Conservation (phyloP, 208 protist genomes). For the Leishmania major region DNA sequence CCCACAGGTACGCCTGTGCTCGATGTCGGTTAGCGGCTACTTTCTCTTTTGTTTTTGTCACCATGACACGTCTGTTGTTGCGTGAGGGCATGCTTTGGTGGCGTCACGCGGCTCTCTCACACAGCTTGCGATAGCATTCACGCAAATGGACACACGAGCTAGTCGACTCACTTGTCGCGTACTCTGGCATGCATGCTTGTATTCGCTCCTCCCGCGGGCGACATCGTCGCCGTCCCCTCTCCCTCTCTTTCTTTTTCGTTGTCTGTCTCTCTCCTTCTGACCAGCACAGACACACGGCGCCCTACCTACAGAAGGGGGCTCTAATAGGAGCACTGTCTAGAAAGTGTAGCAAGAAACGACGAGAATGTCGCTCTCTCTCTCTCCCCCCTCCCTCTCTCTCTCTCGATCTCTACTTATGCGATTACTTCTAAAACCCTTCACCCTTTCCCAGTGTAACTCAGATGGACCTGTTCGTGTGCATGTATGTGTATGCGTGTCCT, state of each 20-base stretch:
- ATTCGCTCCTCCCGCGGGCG: neutral
- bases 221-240: neutral
- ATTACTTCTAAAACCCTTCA: neutral
- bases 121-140: neutral
- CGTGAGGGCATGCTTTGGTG: neutral
- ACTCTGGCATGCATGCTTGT: neutral
- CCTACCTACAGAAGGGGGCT: neutral
- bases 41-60: constrained; percentile 6
- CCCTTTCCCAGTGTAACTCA: neutral
- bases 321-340: neutral
- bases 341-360: neutral
- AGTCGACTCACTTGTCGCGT: neutral
- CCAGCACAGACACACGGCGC: neutral
- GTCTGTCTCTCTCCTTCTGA: neutral
- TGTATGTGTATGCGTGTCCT: too few relatives aligned
- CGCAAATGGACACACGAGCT: neutral
- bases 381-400: neutral
- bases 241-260: neutral
- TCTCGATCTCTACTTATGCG: neutral
- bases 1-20: neutral
- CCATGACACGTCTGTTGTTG: neutral
- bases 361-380: neutral
- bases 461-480: neutral
- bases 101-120: neutral
- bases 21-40: neutral